Evolutionary conservation across 176 grass and related monocot species (phyloP).

Genomic region (Rhynchospora tenuis): DNA sequence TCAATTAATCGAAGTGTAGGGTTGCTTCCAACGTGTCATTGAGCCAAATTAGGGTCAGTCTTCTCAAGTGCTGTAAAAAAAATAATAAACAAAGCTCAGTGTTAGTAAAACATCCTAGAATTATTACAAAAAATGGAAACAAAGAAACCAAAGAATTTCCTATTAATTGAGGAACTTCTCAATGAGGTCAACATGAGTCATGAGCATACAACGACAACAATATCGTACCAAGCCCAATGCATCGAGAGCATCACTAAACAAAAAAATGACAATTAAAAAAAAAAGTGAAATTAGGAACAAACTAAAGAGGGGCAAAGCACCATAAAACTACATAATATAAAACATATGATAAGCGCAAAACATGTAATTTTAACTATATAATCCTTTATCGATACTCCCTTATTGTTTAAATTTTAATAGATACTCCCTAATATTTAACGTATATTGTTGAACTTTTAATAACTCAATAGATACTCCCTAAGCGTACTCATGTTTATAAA

Average conservation of each 20-base stretch:
- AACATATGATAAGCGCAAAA: background rate
- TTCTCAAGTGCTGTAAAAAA: conserved; percentile 68
- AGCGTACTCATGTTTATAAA: too few relatives aligned
- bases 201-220: conserved; percentile 90
- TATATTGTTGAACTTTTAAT: too few relatives aligned
- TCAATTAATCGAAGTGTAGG: too few relatives aligned
- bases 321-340: background rate
- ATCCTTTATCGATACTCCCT: too few relatives aligned
- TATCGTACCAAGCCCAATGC: conserved; percentile 78
- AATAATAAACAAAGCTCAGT: conserved; percentile 5
- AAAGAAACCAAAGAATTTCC: conserved; percentile 42
- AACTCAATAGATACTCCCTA: too few relatives aligned
- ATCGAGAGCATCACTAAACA: conserved; percentile 76
- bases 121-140: background rate
- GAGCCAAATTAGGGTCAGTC: conserved; percentile 32
- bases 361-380: background rate
- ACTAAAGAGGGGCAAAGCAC: background rate
- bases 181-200: conserved; percentile 98
- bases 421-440: too few relatives aligned
- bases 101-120: conserved; percentile 5
- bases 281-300: too few relatives aligned
- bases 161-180: conserved; percentile 96
- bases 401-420: too few relatives aligned
- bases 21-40: background rate
- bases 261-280: too few relatives aligned